phyloP scores from a whole-genome alignment of 2,329 filamentous ascomycete species.

The Stagonosporopsis rhizophila region DNA sequence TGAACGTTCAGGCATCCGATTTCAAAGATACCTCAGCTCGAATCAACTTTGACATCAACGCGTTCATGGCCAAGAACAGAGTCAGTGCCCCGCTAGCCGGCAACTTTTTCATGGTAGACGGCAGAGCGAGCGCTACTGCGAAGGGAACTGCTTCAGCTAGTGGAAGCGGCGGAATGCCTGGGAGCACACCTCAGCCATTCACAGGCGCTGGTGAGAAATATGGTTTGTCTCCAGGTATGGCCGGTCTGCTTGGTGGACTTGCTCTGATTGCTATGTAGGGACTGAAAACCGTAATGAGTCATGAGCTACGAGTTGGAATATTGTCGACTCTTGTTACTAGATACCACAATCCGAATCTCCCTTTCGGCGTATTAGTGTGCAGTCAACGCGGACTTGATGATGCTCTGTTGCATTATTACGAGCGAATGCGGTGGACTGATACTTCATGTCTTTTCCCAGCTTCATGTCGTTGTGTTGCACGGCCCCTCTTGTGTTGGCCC shows the following conservation, averaged over 20 bases:
- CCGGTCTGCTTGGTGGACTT: constrained; percentile 17
- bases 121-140: constrained; percentile 25
- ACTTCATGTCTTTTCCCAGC: background rate
- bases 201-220: constrained; percentile 22
- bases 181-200: constrained; percentile 25
- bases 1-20: constrained; percentile 32
- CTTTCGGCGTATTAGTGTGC: background rate
- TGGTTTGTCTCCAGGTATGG: constrained; percentile 8
- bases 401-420: background rate
- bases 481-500: constrained; percentile 6
- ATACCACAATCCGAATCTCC: constrained; percentile 7
- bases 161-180: constrained; percentile 26
- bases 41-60: constrained; percentile 39
- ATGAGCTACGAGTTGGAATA: background rate
- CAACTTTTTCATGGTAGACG: constrained; percentile 48
- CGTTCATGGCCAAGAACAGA: constrained; percentile 36
- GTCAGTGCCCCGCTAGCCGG: constrained; percentile 39
- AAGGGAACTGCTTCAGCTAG: constrained; percentile 23
- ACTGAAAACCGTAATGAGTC: background rate
- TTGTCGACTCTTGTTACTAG: background rate
- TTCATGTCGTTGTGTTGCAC: background rate
- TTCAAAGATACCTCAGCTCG: constrained; percentile 31
- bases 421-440: background rate
- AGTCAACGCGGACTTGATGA: background rate
- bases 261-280: constrained; percentile 14